These are phyloP conservation scores for Suillus spraguei DNA, from an alignment of 768 basidiomycete species.

Conservation along the genomic window DNA sequence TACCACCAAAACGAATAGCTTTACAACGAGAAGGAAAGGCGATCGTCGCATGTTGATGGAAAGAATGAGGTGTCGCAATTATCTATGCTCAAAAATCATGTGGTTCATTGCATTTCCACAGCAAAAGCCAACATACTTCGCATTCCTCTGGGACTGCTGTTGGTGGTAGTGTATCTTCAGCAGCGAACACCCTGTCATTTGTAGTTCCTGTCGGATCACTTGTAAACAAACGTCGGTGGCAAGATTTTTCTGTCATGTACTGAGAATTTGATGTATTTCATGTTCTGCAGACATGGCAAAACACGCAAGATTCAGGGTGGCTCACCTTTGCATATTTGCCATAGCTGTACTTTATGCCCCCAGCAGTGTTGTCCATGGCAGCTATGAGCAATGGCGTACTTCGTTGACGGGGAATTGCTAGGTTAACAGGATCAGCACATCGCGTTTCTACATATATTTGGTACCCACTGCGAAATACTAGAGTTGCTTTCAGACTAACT, in stretches of 20 bases:
- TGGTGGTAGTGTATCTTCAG: slow-evolving; percentile 32
- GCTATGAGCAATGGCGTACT: slow-evolving; percentile 2
- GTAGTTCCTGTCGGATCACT: slow-evolving; percentile 6
- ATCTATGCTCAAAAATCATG: neutral
- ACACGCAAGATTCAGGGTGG: slow-evolving; percentile 32
- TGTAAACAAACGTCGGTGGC: neutral
- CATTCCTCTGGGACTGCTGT: slow-evolving; percentile 33
- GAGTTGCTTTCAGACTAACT: neutral
- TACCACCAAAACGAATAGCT: slow-evolving; percentile 24
- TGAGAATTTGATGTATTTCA: neutral
- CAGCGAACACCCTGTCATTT: slow-evolving; percentile 29
- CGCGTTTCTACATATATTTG: neutral
- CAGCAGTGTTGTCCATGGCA: slow-evolving; percentile 25
- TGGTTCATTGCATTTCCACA: slow-evolving; percentile 10
- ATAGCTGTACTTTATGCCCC: slow-evolving; percentile 24
- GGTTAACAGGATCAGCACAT: no score
- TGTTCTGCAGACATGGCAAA: slow-evolving; percentile 27
- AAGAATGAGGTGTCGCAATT: slow-evolving; percentile 22
- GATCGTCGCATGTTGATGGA: slow-evolving; percentile 21
- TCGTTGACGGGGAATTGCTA: neutral
- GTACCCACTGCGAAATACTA: neutral
- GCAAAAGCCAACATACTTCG: slow-evolving; percentile 27
- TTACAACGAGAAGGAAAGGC: slow-evolving; percentile 21
- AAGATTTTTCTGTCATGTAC: neutral
- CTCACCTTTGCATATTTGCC: slow-evolving; percentile 32